Evolutionary conservation across 2,329 filamentous ascomycete genomes (phyloP), one percentile per base, ranked within the genome.

Genomic region (Trichoderma semiorbis): DNA sequence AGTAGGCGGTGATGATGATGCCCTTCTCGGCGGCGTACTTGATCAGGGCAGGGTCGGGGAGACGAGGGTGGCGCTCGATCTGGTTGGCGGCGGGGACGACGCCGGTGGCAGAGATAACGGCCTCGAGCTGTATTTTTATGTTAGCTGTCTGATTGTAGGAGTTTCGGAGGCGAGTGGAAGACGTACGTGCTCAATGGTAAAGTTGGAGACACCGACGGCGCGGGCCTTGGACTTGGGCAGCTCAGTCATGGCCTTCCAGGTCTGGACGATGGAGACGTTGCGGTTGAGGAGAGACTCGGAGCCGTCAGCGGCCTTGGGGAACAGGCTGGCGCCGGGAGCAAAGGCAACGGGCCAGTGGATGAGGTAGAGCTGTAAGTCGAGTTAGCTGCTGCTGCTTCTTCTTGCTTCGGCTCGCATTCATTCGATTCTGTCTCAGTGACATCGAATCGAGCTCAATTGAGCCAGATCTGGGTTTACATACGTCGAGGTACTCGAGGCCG

Each of bases 141-240:
- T 70, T 65, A 57, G 18, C 18, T 8, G 3, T 3, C n/a, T n/a
- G 21, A 1, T 10, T 55, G 21, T 1, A 57, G 8, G n/a, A 5
- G 18, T 14, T 24, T 32, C 18, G 0, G 8, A 14, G 3, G 11
- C 7, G 11, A 53, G 47, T 24, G 16, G 8, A 36, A 1, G 21
- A 75, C 79, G 43, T 78, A 80, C 80, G 75, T 83, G 80, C 80
- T 87, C 86, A 79, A 92, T 88, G 78, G 85, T 87, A 78, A 92
- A 93, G 85, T 93, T 93, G 80, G 90, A 92, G 74, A 93, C 90
- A 78, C 91, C 91, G 75, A 93, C 89, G 81, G 90, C 89, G 79
- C 86, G 86, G 74, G 87, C 88, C 80, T 91, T 91, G 75, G 83
- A 84, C 75, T 85, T 88, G 73, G 87, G 86, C 18, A 91, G 86